A percentile compares a stretch with the other conserved stretches of the same genome.
Conservation (phyloP, 2,329 filamentous ascomycete species). For the Lasiodiplodia sp. region DNA sequence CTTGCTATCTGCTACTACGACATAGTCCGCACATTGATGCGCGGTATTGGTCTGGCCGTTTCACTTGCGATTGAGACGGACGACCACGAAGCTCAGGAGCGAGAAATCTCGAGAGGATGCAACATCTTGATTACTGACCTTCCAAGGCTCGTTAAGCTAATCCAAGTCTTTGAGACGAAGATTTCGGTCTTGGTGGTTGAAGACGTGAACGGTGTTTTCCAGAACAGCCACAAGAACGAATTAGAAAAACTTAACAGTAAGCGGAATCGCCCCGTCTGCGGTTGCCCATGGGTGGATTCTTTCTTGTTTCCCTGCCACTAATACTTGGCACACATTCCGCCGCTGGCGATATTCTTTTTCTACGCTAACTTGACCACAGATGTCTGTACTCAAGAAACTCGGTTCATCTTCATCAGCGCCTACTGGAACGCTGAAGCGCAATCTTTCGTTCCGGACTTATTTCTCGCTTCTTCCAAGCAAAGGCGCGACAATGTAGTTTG, state of each 20-base stretch:
- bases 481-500: not conserved
- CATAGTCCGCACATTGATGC: not conserved
- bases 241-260: not conserved
- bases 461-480: not conserved
- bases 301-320: no score
- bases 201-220: not conserved
- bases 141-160: not conserved
- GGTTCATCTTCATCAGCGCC: not conserved
- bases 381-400: not conserved
- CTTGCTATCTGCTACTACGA: conserved; percentile 3
- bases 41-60: not conserved
- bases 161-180: not conserved
- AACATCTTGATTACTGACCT: not conserved
- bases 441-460: not conserved
- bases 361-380: not conserved
- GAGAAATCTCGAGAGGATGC: not conserved
- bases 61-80: not conserved
- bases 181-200: not conserved
- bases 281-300: no score
- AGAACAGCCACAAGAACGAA: not conserved
- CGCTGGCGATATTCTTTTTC: not conserved
- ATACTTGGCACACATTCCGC: not conserved
- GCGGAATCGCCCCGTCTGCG: not conserved
- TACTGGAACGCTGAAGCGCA: not conserved
- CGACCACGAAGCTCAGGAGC: not conserved